A percentile compares a stretch with the other conserved stretches of the same genome.
Evolutionary conservation across 352 stramenopile genomes (phyloP).

Genomic region (Pythium insidiosum): DNA sequence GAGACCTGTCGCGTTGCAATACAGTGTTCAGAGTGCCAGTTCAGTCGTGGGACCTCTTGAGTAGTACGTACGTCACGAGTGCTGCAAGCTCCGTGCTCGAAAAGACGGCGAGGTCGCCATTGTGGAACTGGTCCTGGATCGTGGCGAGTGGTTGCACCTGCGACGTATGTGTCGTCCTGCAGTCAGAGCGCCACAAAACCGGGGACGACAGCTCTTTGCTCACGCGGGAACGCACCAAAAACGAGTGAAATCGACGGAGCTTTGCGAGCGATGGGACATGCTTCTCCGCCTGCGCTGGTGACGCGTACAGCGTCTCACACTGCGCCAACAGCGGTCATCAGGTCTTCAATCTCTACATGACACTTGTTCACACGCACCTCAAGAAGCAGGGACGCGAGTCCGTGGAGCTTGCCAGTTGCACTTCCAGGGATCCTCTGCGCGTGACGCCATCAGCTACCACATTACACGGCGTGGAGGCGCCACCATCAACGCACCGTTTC

Average conservation of each 20-base stretch:
- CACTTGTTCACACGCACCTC: conserved; percentile 5
- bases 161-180: no score
- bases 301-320: conserved; percentile 42
- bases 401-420: conserved; percentile 7
- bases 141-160: conserved; percentile 54
- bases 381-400: conserved; percentile 10
- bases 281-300: conserved; percentile 38
- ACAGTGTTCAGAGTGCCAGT: neutral
- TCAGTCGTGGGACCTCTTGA: neutral
- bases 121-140: conserved; percentile 45
- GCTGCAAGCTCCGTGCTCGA: conserved; percentile 29
- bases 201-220: neutral
- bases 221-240: conserved; percentile 50
- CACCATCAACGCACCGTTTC: conserved; percentile 25
- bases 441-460: no score
- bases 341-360: neutral
- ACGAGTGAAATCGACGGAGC: conserved; percentile 31
- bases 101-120: conserved; percentile 30
- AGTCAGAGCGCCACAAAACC: no score
- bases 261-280: conserved; percentile 38
- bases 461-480: no score
- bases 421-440: conserved; percentile 11
- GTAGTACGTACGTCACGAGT: conserved; percentile 35
- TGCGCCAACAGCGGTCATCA: conserved; percentile 3
- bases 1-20: conserved; percentile 20